Base-by-base conservation (phyloP, 2,329 filamentous ascomycete species). In the Pyricularia sp. region DNA sequence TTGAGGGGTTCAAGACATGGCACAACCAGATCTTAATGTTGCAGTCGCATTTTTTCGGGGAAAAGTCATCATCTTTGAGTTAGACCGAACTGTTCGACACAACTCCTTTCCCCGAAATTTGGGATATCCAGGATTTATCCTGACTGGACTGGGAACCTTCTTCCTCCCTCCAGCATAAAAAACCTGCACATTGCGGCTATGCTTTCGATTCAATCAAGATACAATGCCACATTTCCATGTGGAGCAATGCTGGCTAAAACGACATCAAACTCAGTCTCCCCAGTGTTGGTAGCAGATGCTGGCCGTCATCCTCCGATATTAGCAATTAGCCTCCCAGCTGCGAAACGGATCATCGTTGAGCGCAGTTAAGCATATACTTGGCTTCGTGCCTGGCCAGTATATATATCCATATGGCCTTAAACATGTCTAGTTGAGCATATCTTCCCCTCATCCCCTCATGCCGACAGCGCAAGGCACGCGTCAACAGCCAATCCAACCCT, bases 401-500 rank as follows among this genome's bases (percentile, higher is more conserved):
- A 59, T 59, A 28, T 59, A 59, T 28, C 6, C 26, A 26, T 49
- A 60, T 60, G 22, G 24, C 24, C 24, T 9, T 16, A 60, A 12
- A 13, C 5, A 59, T 8, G 13, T 30, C 55, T 26, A 30, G 24
- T 16, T 19, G 26, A 30, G 4, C 16, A 59, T 16, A 26, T 12
- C 13, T 12, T 28, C 55, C 6, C 6, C 55, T 26, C 24, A 16
- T 28, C 28, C 13, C 24, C n/a, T 64, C 53, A 64, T 8, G 62
- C n/a, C 4, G 81, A 83, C 65, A 94, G 78, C 67, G 90, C 89
- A 69, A 94, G 82, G 75, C 90, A 94, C 62, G 90, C 90, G 76
- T 94, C 90, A 55, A 94, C 90, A n/a, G 90, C 90, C 70, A 91
- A 78, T 53, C 90, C 90, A 71, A 94, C 90, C 75, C 90, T 92